Conservation (phyloP, 1,284 basidiomycete genomes). For the Marasmius tenuissimus region DNA sequence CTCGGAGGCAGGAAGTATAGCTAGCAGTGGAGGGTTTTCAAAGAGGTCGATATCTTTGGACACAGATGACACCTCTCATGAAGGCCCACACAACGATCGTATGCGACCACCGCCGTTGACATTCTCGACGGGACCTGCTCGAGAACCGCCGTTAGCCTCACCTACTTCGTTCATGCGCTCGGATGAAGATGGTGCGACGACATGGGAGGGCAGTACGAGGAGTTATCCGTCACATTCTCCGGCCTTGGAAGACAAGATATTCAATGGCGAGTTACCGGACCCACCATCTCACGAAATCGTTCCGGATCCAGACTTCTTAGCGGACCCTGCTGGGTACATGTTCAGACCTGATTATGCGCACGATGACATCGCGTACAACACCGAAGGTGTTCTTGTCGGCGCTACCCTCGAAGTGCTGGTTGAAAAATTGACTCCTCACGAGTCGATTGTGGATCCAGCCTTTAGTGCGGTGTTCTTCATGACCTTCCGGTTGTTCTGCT, state of each 20-base stretch:
- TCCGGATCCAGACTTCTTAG: constrained; percentile 34
- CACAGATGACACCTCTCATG: constrained; percentile 46
- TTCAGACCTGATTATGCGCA: constrained; percentile 70
- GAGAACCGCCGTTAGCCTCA: constrained; percentile 44
- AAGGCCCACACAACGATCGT: constrained; percentile 34
- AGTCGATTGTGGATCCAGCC: constrained; percentile 81
- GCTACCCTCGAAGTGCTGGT: constrained; percentile 88
- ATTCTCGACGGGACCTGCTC: constrained; percentile 27
- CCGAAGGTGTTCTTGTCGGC: constrained; percentile 87
- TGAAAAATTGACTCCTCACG: constrained; percentile 96
- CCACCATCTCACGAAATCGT: constrained; percentile 41
- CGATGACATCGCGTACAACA: constrained; percentile 88
- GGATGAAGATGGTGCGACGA: constrained; percentile 50
- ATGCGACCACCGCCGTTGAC: constrained; percentile 21
- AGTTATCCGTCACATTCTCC: constrained; percentile 24
- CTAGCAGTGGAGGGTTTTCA: constrained; percentile 33
- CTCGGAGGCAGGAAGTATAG: constrained; percentile 39
- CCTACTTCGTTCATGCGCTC: constrained; percentile 48
- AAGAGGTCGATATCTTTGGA: constrained; percentile 47
- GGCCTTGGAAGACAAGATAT: constrained; percentile 53
- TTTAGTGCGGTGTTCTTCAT: constrained; percentile 92
- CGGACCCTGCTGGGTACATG: constrained; percentile 54
- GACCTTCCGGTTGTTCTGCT: constrained; percentile 93
- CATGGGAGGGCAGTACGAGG: constrained; percentile 51
- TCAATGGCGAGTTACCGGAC: constrained; percentile 50